Conservation (phyloP, 768 basidiomycete genomes). For the Calocybe indica region DNA sequence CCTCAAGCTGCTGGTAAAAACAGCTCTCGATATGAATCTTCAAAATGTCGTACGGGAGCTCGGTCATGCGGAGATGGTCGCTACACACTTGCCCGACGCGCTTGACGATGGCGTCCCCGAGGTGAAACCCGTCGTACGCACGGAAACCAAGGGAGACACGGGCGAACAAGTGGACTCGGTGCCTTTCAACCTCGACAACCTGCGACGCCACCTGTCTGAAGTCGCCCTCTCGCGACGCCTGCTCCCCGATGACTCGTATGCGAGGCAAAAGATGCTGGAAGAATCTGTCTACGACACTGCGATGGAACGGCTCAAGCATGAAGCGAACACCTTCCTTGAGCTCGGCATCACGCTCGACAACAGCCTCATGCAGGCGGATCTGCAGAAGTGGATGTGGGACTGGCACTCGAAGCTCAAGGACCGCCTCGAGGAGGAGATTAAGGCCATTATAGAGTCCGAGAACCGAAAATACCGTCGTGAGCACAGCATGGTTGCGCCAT, state of each 20-base stretch:
- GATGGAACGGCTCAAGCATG: conserved; percentile 58
- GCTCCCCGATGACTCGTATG: conserved; percentile 58
- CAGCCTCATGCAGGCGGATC: conserved; percentile 38
- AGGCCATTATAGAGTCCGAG: conserved; percentile 35
- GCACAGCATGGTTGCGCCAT: conserved; percentile 45
- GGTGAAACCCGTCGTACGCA: conserved; percentile 50
- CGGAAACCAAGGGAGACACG: conserved; percentile 18
- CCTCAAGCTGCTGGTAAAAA: conserved; percentile 50
- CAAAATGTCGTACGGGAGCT: conserved; percentile 48
- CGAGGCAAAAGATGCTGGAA: conserved; percentile 80
- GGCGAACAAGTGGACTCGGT: conserved; percentile 26
- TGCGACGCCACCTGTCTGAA: conserved; percentile 63
- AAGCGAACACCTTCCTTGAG: conserved; percentile 50
- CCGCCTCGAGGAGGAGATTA: conserved; percentile 47
- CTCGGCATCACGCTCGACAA: conserved; percentile 42
- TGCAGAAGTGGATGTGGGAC: conserved; percentile 80
- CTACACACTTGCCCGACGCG: conserved; percentile 30
- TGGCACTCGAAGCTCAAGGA: conserved; percentile 66
- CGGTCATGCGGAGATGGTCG: conserved; percentile 45
- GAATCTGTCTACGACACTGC: conserved; percentile 84
- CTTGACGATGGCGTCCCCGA: conserved; percentile 48
- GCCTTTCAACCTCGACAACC: conserved; percentile 70
- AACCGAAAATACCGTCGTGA: background rate
- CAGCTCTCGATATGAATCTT: conserved; percentile 53
- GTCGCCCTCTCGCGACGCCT: conserved; percentile 59